Base-by-base conservation (phyloP, 805 yeast species). In the Zygosaccharomyces siamensis region DNA sequence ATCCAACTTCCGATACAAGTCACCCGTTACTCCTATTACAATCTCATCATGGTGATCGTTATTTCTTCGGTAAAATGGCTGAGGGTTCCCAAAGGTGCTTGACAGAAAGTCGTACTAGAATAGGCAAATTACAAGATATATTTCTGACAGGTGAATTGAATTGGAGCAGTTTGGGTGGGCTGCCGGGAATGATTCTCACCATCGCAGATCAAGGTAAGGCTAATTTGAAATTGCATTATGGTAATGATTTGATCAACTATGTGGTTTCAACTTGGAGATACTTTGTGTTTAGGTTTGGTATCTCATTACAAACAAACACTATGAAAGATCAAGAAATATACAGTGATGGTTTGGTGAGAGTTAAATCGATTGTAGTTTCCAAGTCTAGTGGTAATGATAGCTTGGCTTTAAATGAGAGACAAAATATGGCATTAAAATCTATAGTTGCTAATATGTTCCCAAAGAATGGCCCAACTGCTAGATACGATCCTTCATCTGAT, bases 181-280 rank as follows among this genome's bases (percentile, higher is more conserved):
- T 92, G 5, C 97, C 98, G 0, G 99, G 99, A 0, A 69, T 88
- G 58, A 78, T 92, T 43, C 69, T 92, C 44, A 88, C 97, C 0
- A 73, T 86, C 11, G 81, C 87, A 48, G 97, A 89, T 57, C 86
- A 88, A 57, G 89, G 89, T 1, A 73, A 76, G 52, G 75, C 77
- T 42, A 72, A 72, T 5, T 62, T 86, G 33, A 74, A 74, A n/a
- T 68, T 88, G 0, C 75, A 68, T 57, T 77, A 80, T 43, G 78
- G 83, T n/a, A 71, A 68, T 39, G 62, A 70, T 2, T 60, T 79
- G 26, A 48, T 78, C 18, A 72, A 76, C 48, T 83, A 80, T 61
- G 72, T 86, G 40, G 77, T 87, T 3, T 77, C 90, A 1, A 79
- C 92, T 0, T 89, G 97, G 96, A 75, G 96, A 54, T 80, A 81